Conservation (phyloP, 768 basidiomycete genomes). For the Amanita thiersii region DNA sequence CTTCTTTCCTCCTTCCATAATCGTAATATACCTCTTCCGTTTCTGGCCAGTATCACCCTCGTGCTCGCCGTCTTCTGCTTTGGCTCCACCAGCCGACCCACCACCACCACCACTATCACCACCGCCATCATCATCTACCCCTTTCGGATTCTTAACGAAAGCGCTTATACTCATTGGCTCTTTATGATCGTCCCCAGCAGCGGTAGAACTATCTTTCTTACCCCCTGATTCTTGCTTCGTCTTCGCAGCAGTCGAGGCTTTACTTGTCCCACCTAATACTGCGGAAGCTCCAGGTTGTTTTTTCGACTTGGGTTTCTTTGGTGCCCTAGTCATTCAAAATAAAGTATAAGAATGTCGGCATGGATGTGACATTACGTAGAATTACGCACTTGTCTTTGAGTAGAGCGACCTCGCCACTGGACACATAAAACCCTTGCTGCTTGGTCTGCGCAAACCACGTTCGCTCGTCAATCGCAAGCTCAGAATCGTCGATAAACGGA, state of each 20-base stretch:
- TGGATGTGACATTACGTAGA: background rate
- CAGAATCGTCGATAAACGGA: constrained; percentile 97
- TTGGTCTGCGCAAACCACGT: constrained; percentile 88
- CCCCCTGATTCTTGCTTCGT: constrained; percentile 21
- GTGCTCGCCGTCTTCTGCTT: constrained; percentile 24
- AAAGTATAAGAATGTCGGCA: constrained; percentile 11
- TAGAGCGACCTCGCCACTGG: constrained; percentile 79
- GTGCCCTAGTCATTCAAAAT: constrained; percentile 31
- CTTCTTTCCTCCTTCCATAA: constrained; percentile 59
- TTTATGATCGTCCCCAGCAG: constrained; percentile 28
- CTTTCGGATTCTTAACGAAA: background rate
- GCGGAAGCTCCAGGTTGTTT: constrained; percentile 32
- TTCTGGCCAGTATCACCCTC: constrained; percentile 31
- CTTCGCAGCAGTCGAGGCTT: constrained; percentile 10
- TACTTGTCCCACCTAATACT: constrained; percentile 9
- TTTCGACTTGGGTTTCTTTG: constrained; percentile 68
- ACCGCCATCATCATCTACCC: constrained; percentile 24
- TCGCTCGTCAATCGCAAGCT: constrained; percentile 83
- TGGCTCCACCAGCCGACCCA: constrained; percentile 7
- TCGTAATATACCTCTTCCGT: constrained; percentile 43
- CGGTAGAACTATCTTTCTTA: constrained; percentile 45
- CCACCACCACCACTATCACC: constrained; percentile 21
- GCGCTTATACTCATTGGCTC: background rate
- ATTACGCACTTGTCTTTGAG: constrained; percentile 61
- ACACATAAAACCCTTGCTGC: constrained; percentile 91